Percentiles rank a stretch among this genome's conserved stretches.
These are phyloP conservation scores for Haplosporangium gracile DNA, from an alignment of 192 early-diverging fungal species.

Conservation along the genomic window DNA sequence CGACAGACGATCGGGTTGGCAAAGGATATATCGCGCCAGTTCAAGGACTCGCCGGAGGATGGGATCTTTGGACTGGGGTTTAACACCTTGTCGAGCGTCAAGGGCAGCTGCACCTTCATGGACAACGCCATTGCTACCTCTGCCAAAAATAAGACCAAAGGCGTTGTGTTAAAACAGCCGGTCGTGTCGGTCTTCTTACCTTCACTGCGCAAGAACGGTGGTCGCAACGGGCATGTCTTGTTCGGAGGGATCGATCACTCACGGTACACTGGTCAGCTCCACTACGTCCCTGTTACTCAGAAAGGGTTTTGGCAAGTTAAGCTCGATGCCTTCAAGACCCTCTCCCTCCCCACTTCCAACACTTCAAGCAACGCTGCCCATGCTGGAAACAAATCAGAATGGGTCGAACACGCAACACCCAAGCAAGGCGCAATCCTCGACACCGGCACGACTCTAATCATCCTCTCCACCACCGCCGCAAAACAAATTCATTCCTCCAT, in stretches of 20 bases:
- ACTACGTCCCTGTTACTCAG: constrained; percentile 64
- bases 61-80: constrained; percentile 74
- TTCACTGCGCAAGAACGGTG: constrained; percentile 57
- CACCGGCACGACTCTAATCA: constrained; percentile 74
- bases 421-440: constrained; percentile 63
- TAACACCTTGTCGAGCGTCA: constrained; percentile 45
- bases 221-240: constrained; percentile 60
- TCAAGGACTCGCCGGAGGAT: constrained; percentile 65
- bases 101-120: constrained; percentile 62
- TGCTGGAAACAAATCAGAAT: not conserved
- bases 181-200: constrained; percentile 71
- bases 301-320: constrained; percentile 69
- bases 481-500: constrained; percentile 56
- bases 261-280: constrained; percentile 60
- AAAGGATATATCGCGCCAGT: constrained; percentile 61
- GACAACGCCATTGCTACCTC: constrained; percentile 65
- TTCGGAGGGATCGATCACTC: constrained; percentile 66
- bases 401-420: constrained; percentile 22
- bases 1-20: constrained; percentile 72
- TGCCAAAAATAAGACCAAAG: constrained; percentile 41
- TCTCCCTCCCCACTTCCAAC: not conserved
- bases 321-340: constrained; percentile 55
- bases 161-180: constrained; percentile 39
- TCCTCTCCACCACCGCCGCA: constrained; percentile 63
- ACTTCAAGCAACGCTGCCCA: not conserved